A percentile compares a stretch with the other conserved stretches of the same genome.
phyloP scores from a whole-genome alignment of 345 rosid species.

The Sonneratia caseolaris region DNA sequence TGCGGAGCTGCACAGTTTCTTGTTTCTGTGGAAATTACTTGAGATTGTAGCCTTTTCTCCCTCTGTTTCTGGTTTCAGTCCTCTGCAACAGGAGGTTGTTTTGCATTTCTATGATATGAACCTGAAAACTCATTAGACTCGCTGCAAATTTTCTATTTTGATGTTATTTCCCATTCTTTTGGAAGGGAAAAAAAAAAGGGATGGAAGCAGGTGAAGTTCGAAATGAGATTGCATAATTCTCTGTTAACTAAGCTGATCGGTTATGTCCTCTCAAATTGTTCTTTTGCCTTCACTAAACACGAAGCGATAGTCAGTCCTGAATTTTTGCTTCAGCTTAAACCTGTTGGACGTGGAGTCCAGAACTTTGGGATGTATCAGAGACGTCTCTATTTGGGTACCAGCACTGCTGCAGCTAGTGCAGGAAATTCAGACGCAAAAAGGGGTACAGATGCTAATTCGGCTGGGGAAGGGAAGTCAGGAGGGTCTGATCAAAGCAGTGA shows the following conservation, averaged over 20 bases:
- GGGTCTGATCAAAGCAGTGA: conserved; percentile 44
- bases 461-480: conserved; percentile 38
- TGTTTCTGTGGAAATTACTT: too few species aligned
- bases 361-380: conserved; percentile 22
- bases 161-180: not conserved
- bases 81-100: too few species aligned
- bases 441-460: conserved; percentile 21
- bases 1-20: too few species aligned
- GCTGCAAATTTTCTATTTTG: too few species aligned
- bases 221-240: not conserved
- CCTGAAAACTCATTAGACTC: too few species aligned
- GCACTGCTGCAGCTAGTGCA: conserved; percentile 9
- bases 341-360: conserved; percentile 23
- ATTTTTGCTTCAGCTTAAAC: conserved; percentile 21
- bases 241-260: not conserved
- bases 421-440: conserved; percentile 17
- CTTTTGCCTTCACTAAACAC: not conserved
- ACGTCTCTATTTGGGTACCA: conserved; percentile 25
- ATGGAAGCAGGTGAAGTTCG: not conserved
- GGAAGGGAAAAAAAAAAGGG: not conserved
- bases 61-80: too few species aligned
- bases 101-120: too few species aligned
- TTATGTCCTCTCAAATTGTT: not conserved
- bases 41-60: too few species aligned
- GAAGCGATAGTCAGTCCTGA: not conserved